Evolutionary conservation across 2,329 filamentous ascomycete genomes (phyloP), one percentile per base, ranked within the genome.

Genomic region (Fragosphaeria purpurea): DNA sequence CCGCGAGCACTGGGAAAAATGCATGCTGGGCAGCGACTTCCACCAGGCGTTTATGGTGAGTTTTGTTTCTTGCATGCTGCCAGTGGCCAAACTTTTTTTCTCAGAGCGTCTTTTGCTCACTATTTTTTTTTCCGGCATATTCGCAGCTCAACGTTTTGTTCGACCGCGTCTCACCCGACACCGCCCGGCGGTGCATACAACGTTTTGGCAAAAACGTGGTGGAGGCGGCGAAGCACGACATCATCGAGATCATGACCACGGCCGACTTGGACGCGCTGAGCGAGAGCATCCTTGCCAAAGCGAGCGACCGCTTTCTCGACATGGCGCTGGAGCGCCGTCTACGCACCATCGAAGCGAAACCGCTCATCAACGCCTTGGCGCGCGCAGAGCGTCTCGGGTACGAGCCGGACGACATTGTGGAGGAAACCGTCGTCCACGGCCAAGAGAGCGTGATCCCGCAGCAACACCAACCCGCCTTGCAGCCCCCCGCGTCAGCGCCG

Each of bases 331-430:
- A 73, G 13, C 66, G 62, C 49, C 73, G 77, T 0, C 65, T 81
- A 4, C 67, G 68, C 44, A 77, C 74, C 2, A 80, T 81, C 47
- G 69, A 71, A 8, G 76, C 75, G 1, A 70, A 74, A 32, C 68
- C 72, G 11, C 68, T 81, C 4, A 73, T 81, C 48, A 79, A 80
- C 51, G 74, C 76, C 11, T 67, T 81, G 22, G 77, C 77, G 2
- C 67, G 71, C 38, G 76, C 77, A 1, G 75, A 79, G 56, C 74
- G 78, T 3, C 68, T 81, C 0, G 78, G 78, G 2, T 81, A 80
- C 50, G 71, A 78, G 46, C 64, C 67, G 0, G 63, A 65, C 35
- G 77, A 80, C 49, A 65, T 76, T 4, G 63, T 77, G 10, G 69
- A 73, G 35, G 70, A 74, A 13, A 40, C 61, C 22, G 53, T 58